A percentile compares a stretch with the other conserved stretches of the same genome.
These are phyloP conservation scores for Leccinum disarticulatum DNA, from an alignment of 768 basidiomycete genomes.

Conservation along the genomic window DNA sequence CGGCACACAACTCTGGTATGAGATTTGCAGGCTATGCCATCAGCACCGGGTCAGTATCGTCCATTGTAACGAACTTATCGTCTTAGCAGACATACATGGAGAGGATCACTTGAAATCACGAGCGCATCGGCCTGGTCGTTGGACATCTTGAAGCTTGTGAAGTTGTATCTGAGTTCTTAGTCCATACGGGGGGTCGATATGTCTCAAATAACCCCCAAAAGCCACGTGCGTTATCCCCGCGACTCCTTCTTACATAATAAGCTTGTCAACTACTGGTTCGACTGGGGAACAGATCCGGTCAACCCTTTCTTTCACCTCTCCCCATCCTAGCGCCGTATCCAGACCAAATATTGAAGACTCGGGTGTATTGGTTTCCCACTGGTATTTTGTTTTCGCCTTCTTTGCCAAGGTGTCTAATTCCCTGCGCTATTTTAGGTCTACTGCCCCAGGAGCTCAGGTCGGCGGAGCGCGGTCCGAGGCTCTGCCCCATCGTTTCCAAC, in stretches of 20 bases:
- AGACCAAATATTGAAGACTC: too few relatives aligned
- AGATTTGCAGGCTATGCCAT: slow-evolving; percentile 78
- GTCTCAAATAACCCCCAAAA: background rate
- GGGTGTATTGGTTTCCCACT: too few relatives aligned
- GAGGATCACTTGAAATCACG: slow-evolving; percentile 58
- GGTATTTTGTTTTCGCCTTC: background rate
- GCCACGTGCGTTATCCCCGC: background rate
- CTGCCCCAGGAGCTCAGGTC: background rate
- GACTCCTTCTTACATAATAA: too few relatives aligned
- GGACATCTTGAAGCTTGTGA: slow-evolving; percentile 15
- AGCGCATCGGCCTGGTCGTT: slow-evolving; percentile 43
- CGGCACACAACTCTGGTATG: slow-evolving; percentile 80
- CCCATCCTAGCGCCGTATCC: background rate
- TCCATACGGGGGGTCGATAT: background rate
- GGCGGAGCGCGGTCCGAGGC: background rate
- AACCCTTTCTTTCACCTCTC: background rate
- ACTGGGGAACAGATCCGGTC: background rate
- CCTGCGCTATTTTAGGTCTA: background rate
- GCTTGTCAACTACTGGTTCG: too few relatives aligned
- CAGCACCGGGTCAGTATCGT: background rate
- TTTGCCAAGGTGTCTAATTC: background rate
- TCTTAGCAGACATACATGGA: slow-evolving; percentile 46
- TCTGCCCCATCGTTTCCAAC: background rate
- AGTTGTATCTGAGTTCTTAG: too few relatives aligned
- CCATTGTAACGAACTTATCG: background rate